Conservation (phyloP, 306 rosid species). For the Citrullus mucosospermus region DNA sequence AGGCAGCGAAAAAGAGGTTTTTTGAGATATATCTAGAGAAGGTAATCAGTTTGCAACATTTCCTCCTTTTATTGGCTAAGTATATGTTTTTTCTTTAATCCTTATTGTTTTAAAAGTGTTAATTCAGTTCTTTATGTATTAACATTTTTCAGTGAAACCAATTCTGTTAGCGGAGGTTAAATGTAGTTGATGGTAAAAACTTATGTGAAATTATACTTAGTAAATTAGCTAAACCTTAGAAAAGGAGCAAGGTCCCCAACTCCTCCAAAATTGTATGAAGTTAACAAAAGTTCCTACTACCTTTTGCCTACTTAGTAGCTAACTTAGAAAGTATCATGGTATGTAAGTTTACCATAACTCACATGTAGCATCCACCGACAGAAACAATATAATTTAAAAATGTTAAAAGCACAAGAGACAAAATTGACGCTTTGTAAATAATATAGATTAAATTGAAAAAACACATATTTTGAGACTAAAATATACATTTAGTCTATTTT, state of each 20-base stretch:
- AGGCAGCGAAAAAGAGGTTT: slow-evolving; percentile 79
- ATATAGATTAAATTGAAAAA: no score
- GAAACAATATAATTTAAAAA: background rate
- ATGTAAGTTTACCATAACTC: background rate
- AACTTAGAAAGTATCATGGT: background rate
- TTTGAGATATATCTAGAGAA: slow-evolving; percentile 82
- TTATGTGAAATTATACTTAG: background rate
- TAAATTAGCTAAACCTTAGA: background rate
- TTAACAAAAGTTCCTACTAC: background rate
- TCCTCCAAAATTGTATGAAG: background rate
- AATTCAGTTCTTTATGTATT: background rate
- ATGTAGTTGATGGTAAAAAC: background rate
- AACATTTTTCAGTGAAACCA: background rate
- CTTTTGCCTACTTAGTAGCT: background rate
- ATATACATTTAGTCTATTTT: background rate
- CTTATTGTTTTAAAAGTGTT: background rate
- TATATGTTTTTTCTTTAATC: no score
- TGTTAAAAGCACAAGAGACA: background rate
- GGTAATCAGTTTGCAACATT: slow-evolving; percentile 22
- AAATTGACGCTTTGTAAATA: background rate
- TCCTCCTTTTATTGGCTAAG: background rate
- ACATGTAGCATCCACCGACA: background rate
- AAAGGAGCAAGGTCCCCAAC: background rate
- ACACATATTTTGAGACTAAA: no score
- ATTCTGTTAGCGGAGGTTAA: background rate